Evolutionary conservation across 176 grass and related monocot species (phyloP), one percentile per base, ranked within the genome.

Genomic region (Zea luxurians): DNA sequence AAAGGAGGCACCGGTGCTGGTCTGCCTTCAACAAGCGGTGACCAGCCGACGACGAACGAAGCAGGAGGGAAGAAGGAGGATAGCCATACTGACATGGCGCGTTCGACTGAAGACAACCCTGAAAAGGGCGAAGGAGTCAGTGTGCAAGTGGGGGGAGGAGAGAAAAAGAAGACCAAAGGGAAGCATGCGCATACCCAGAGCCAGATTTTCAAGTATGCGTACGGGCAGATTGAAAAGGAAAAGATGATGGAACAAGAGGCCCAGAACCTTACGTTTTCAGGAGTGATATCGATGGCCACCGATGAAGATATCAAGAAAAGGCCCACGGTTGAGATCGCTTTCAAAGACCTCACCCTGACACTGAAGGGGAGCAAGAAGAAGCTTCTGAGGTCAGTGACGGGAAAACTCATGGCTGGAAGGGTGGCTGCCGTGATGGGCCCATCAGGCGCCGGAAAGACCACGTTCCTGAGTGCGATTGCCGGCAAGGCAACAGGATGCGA

Each of bases 161-260:
- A 89, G 21, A 91, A 93, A 38, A 87, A 93, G 78, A 97, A 93
- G 67, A 71, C 85, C 3, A 93, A 79, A 80, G 86, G 83, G 8
- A 93, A 82, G 66, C 83, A 88, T 60, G 92, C 92, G 27, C 93
- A 97, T 43, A 91, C 93, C 4, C 84, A 85, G 78, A 97, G 90
- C 80, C 93, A 97, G 76, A 93, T 97, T 18, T 97, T 97, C 80
- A 87, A 93, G 80, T 97, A 97, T 50, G 93, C 93, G 20, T 97
- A 97, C 59, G 93, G 93, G 10, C 84, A 97, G 58, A 93, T 97
- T 21, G 93, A 97, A 73, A 97, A 88, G 88, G 93, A 97, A 42
- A 97, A 97, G 70, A 88, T 88, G 35, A 78, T 97, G 90, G 90
- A 97, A 49, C 78, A 97, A 34, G 77, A 89, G n/a, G 78, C 63